phyloP scores from a whole-genome alignment of 768 basidiomycete species.

The Termitomyces sp. region DNA sequence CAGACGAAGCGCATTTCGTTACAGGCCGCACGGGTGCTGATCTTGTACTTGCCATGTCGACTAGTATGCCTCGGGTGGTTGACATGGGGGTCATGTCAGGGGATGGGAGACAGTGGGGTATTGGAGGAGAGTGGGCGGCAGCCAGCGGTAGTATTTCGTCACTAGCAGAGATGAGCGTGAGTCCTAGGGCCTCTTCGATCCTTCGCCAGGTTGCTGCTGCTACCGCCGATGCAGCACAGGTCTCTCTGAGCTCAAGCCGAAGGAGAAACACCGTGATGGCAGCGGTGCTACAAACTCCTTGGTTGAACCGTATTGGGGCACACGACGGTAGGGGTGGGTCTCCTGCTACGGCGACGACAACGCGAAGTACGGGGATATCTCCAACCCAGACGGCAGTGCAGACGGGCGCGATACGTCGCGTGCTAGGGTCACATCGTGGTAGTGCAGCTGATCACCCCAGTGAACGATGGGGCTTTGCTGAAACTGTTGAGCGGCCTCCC shows the following conservation, averaged over 20 bases:
- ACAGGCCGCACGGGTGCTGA: slow-evolving; percentile 1
- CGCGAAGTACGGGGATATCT: neutral
- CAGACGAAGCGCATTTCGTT: neutral
- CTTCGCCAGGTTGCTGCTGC: neutral
- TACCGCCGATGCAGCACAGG: neutral
- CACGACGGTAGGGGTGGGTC: neutral
- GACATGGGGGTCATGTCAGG: neutral
- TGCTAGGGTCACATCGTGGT: neutral
- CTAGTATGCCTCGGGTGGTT: slow-evolving; percentile 2
- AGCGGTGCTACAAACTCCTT: neutral
- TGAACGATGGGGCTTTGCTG: neutral
- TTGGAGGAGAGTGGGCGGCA: neutral
- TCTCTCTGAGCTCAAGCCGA: neutral
- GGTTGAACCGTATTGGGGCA: neutral
- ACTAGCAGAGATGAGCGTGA: neutral
- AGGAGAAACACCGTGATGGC: neutral
- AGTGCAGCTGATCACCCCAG: neutral
- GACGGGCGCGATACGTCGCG: neutral
- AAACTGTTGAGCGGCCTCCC: neutral
- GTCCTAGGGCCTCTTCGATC: neutral
- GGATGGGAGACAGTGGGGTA: neutral
- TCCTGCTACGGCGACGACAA: neutral
- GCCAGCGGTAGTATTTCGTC: neutral
- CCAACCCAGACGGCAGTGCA: neutral
- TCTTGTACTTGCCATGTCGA: slow-evolving; percentile 5